A percentile compares a stretch with the other conserved stretches of the same genome.
Conservation (phyloP, 495 filamentous ascomycete species). For the Hyaloscypha variabilis region DNA sequence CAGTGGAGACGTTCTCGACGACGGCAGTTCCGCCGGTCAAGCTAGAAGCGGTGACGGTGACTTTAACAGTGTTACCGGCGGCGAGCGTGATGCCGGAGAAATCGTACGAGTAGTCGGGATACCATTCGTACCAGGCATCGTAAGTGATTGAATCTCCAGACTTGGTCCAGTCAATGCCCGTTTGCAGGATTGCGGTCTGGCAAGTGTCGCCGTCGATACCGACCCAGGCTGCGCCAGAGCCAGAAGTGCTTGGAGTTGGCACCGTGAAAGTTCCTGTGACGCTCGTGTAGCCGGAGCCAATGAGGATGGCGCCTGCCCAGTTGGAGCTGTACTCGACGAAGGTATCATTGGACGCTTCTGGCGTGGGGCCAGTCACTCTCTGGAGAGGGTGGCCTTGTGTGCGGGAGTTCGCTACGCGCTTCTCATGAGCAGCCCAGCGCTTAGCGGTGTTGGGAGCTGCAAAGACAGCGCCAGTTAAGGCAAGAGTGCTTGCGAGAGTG, state of each 20-base stretch:
- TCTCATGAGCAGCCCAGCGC: not conserved
- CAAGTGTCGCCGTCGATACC: slow-evolving; percentile 65
- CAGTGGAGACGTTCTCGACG: slow-evolving; percentile 58
- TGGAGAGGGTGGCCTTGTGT: not conserved
- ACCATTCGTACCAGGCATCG: slow-evolving; percentile 72
- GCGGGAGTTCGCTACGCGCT: slow-evolving; percentile 8
- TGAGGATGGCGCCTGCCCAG: slow-evolving; percentile 52
- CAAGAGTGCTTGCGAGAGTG: slow-evolving; percentile 17
- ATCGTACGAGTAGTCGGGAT: slow-evolving; percentile 58
- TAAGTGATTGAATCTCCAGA: slow-evolving; percentile 43
- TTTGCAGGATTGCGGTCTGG: slow-evolving; percentile 58
- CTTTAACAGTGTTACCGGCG: slow-evolving; percentile 43
- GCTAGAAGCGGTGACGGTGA: slow-evolving; percentile 54
- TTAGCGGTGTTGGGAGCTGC: slow-evolving; percentile 22
- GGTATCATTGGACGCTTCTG: not conserved
- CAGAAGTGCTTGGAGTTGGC: slow-evolving; percentile 44
- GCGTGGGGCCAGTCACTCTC: not conserved
- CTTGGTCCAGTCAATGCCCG: slow-evolving; percentile 63
- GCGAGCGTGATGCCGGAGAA: slow-evolving; percentile 52
- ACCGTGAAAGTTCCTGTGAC: slow-evolving; percentile 60
- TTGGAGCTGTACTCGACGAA: slow-evolving; percentile 52
- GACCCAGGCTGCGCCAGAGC: slow-evolving; percentile 65
- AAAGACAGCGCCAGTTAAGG: slow-evolving; percentile 7
- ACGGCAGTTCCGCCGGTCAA: slow-evolving; percentile 54
- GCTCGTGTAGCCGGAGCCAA: slow-evolving; percentile 40